Evolutionary conservation across 2,329 filamentous ascomycete species (phyloP).

Genomic region (Botryotinia convoluta): DNA sequence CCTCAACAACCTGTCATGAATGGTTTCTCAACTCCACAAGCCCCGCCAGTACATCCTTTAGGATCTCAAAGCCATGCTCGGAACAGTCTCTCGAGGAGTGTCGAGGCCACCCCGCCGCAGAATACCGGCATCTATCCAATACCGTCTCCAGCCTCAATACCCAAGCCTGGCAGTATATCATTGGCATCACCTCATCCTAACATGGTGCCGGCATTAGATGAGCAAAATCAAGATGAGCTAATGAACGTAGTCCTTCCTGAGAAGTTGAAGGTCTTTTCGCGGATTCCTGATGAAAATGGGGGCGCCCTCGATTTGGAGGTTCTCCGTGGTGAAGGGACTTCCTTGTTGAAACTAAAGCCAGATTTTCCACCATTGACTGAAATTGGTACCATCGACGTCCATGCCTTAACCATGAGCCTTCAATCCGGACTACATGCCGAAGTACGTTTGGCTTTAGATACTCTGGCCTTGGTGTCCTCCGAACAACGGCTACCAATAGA

Average conservation of each 20-base stretch:
- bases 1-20: conserved; percentile 49
- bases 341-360: conserved; percentile 67
- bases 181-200: conserved; percentile 33
- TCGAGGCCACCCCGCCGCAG: conserved; percentile 43
- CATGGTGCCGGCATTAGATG: conserved; percentile 23
- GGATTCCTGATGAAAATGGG: conserved; percentile 61
- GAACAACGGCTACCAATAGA: conserved; percentile 60
- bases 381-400: conserved; percentile 84
- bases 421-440: conserved; percentile 88
- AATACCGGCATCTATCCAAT: conserved; percentile 44
- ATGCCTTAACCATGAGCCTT: conserved; percentile 82
- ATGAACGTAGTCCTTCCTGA: conserved; percentile 24
- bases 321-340: conserved; percentile 35
- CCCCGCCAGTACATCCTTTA: conserved; percentile 44
- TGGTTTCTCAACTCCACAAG: conserved; percentile 48
- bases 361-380: conserved; percentile 73
- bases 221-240: conserved; percentile 5
- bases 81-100: conserved; percentile 52
- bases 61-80: conserved; percentile 46
- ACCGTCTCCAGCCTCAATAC: conserved; percentile 45
- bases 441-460: conserved; percentile 85
- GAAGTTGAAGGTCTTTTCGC: conserved; percentile 43
- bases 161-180: conserved; percentile 31
- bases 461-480: conserved; percentile 64
- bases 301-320: conserved; percentile 51